These are phyloP conservation scores for Phlyctochytrium arcticum DNA, from an alignment of 192 early-diverging fungal species.

Conservation along the genomic window DNA sequence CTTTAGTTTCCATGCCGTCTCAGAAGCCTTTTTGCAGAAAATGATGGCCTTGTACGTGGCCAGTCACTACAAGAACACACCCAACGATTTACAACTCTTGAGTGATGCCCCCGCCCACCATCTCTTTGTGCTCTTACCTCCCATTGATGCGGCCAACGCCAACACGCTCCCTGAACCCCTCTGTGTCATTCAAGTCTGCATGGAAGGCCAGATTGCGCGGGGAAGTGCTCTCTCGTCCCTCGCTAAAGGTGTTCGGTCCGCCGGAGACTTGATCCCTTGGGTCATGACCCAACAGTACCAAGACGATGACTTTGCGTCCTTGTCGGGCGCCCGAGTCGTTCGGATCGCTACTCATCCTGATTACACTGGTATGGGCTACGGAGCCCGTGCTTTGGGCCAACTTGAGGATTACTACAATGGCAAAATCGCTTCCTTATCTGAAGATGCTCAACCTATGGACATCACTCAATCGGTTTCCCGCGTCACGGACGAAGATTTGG, in stretches of 20 bases:
- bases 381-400: conserved; percentile 77
- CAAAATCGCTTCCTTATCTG: conserved; percentile 58
- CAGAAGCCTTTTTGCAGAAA: conserved; percentile 92
- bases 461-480: conserved; percentile 39
- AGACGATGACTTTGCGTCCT: conserved; percentile 93
- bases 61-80: conserved; percentile 99
- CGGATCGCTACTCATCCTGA: conserved; percentile 98
- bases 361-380: conserved; percentile 97
- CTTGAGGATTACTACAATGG: conserved; percentile 84
- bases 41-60: conserved; percentile 98
- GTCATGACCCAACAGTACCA: conserved; percentile 88
- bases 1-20: conserved; percentile 96
- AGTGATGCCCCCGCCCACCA: conserved; percentile 97
- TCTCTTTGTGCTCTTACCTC: conserved; percentile 93
- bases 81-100: conserved; percentile 96
- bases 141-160: conserved; percentile 60
- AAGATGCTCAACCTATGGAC: conserved; percentile 37
- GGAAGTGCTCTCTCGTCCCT: conserved; percentile 79
- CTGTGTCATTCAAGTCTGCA: conserved; percentile 83
- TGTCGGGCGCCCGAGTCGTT: conserved; percentile 94
- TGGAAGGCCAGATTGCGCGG: conserved; percentile 94
- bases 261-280: conserved; percentile 98
- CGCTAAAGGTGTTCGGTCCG: conserved; percentile 75
- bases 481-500: conserved; percentile 55
- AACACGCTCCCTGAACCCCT: conserved; percentile 84